Conservation (phyloP, 2,329 filamentous ascomycete species). For the Aquanectria penicillioides region DNA sequence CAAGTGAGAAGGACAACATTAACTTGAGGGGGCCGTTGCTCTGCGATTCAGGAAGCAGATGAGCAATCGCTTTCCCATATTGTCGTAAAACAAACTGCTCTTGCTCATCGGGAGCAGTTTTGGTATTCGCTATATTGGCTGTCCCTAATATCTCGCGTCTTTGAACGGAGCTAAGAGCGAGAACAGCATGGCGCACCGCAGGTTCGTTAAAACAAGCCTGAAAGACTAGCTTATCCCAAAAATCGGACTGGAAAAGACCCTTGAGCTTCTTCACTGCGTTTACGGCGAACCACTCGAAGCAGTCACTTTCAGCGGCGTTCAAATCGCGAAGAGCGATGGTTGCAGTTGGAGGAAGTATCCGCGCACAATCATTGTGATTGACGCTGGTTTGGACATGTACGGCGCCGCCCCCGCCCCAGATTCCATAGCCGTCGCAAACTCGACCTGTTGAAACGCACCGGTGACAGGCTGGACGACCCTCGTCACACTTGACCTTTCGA, state of each 20-base stretch:
- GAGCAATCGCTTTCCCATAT: conserved; percentile 50
- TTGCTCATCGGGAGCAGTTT: conserved; percentile 10
- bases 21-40: conserved; percentile 39
- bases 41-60: conserved; percentile 45
- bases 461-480: conserved; percentile 2
- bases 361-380: background rate
- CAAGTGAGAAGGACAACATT: conserved; percentile 51
- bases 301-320: conserved; percentile 24
- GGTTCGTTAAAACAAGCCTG: conserved; percentile 50
- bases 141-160: conserved; percentile 24
- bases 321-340: conserved; percentile 6
- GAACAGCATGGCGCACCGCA: conserved; percentile 50
- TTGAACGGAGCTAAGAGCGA: conserved; percentile 51
- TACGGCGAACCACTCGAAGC: conserved; percentile 45
- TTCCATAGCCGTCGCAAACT: conserved; percentile 15
- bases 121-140: background rate
- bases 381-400: background rate
- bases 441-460: conserved; percentile 4
- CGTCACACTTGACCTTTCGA: conserved; percentile 17
- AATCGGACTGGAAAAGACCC: conserved; percentile 48
- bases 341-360: background rate
- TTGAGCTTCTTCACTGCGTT: conserved; percentile 50
- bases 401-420: conserved; percentile 7
- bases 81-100: conserved; percentile 43
- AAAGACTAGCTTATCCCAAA: conserved; percentile 52